Evolutionary conservation across 192 early-diverging fungal species (phyloP), one percentile per base, ranked within the genome.

Genomic region (Umbelopsis isabellina): DNA sequence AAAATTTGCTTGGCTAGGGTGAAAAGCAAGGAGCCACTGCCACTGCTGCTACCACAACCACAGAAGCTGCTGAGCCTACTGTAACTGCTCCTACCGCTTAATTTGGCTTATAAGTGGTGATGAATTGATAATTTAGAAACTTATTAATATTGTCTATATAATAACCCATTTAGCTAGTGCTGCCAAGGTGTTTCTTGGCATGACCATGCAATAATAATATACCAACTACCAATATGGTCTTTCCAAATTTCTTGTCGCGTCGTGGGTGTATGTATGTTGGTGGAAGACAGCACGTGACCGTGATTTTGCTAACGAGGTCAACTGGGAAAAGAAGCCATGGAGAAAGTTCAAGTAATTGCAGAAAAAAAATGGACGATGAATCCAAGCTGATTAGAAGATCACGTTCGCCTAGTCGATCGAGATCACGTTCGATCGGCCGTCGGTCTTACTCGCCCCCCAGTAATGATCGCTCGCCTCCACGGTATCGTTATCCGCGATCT

Each of bases 391-490:
- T 18, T 15, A 25, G 23, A 30, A 61, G 55, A 35, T 61, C 55
- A 61, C 25, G 11, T 61, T 35, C 55, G 33, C 55, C 10, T n/a
- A 61, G 55, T 61, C 55, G 55, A 61, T 61, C 55, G 30, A 61
- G 55, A 61, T 61, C 55, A 35, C 55, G 27, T 61, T 61, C 55
- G 30, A 35, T 61, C 13, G 55, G 55, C 16, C 55, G 30, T 8
- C 5, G 55, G 18, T 61, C 55, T 5, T 61, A 27, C 13, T 61
- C 55, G 18, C 55, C 55, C 37, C 55, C 27, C 27, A 30, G 23
- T 18, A 61, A 61, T 25, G 55, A 61, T 13, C 55, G 55, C 18
- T 61, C 55, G 13, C 55, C 55, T 61, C 55, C 55, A 61, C 55
- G 55, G 13, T 61, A 61, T 33, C 55, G 4, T 61, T 61, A 61